Evolutionary conservation across 129 eudicot genomes (phyloP).

Genomic region (Lactuca sativa): DNA sequence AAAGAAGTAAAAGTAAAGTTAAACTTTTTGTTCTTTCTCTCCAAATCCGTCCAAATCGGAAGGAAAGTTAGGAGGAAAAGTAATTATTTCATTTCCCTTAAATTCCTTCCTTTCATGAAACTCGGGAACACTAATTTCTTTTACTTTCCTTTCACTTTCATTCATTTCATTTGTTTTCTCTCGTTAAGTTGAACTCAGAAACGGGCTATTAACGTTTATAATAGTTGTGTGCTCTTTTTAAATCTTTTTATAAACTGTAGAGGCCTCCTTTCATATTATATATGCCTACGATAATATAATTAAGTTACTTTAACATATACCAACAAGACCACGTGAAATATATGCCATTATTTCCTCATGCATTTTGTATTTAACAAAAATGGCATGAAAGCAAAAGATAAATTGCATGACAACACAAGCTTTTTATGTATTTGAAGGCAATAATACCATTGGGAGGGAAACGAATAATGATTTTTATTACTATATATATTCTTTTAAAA

Average conservation of each 20-base stretch:
- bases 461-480: constrained; percentile 4
- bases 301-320: neutral
- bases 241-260: neutral
- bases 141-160: no score
- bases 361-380: constrained; percentile 5
- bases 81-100: no score
- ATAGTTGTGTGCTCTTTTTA: neutral
- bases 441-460: neutral
- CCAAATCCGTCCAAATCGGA: no score
- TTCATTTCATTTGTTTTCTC: no score
- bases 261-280: neutral
- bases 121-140: no score
- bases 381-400: neutral
- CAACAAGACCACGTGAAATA: neutral
- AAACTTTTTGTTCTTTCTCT: no score
- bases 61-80: no score
- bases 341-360: neutral
- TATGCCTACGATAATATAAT: neutral
- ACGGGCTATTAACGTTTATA: no score
- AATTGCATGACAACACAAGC: constrained; percentile 2
- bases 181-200: no score
- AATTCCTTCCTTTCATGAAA: no score
- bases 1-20: no score
- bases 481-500: neutral
- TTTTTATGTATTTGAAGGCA: neutral